Evolutionary conservation across 495 filamentous ascomycete genomes (phyloP), one percentile per base, ranked within the genome.

Genomic region (Ascodesmis nigricans): DNA sequence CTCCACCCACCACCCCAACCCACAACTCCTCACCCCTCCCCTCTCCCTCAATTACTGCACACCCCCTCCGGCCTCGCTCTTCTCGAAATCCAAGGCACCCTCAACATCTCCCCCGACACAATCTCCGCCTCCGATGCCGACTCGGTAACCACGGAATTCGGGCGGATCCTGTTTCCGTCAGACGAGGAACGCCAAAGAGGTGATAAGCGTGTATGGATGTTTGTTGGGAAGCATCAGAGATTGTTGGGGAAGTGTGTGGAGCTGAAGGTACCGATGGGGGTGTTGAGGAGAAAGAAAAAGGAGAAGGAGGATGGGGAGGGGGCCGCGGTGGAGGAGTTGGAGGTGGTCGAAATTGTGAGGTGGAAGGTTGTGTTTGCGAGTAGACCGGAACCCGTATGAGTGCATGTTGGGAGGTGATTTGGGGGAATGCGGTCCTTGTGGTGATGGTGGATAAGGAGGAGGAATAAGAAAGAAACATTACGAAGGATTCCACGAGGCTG

Each of bases 231-330:
- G 53, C 75, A 93, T 49, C 87, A 97, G 58, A 66, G 84, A 30
- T 64, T 97, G 53, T 75, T 70, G 1, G 87, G 87, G 6, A 81
- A 95, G 53, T 71, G 90, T 5, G 90, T 81, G 65, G 87, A 78
- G 47, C 53, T 95, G 4, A 59, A 61, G 3, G 75, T 69, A 38
- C 70, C 83, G 8, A 47, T 93, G 43, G 90, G 73, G 6, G 63
- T 95, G 7, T 60, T 92, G n/a, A 61, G 63, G 43, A 66, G 63
- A 46, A 59, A 62, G 31, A 31, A 21, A 26, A 22, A 41, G 4
- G 38, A 44, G 4, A 38, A 38, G 4, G 41, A 31, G 34, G 45
- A 27, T 0, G 24, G 26, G 9, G 58, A 58, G 33, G 58, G 60
- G 16, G 36, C 67, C 20, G 59, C 64, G 46, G 6, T 40, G 9